Base-by-base conservation (phyloP, 2,329 filamentous ascomycete species). In the Geosmithia morbida region DNA sequence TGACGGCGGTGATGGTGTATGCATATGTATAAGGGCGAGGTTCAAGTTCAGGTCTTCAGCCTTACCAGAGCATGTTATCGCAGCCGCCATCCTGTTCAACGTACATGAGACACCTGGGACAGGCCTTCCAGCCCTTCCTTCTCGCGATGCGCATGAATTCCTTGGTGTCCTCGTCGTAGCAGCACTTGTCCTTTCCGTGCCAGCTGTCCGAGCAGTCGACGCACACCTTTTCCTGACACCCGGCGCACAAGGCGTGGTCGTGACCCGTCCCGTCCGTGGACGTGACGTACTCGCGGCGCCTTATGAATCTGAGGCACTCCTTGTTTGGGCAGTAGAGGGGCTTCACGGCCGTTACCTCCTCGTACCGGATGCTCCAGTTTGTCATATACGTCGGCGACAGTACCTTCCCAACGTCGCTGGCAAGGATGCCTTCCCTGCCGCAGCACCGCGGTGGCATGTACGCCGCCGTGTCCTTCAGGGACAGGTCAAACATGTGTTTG, bases 21-120 rank as follows among this genome's bases (percentile, higher is more conserved):
- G n/a, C n/a, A n/a, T n/a, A n/a, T n/a, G n/a, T n/a, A n/a, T n/a
- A n/a, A n/a, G n/a, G n/a, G n/a, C n/a, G n/a, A n/a, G n/a, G n/a
- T n/a, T n/a, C n/a, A n/a, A n/a, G n/a, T n/a, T n/a, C 14, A 10
- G 10, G 5, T 42, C 7, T 42, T n/a, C 7, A 22, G 41, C 65
- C 77, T 64, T 69, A 85, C 82, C 87, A 94, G 26, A 79, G 87
- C 78, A 94, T 90, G 60, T 90, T 87, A 64, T 90, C 89, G 63
- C 84, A 88, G 43, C 87, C 87, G 61, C 90, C 85, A 54, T 83
- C 83, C 45, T 87, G 66, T 61, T 94, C 85, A 43, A 94, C 83
- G 68, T 85, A 72, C 40, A 75, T 70, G 52, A 74, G 77, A 65
- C 88, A 94, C 51, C 71, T 79, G 58, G 80, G 81, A 61, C 87